Conservation (phyloP, 2,329 filamentous ascomycete species). For the Xylariaceae sp. region DNA sequence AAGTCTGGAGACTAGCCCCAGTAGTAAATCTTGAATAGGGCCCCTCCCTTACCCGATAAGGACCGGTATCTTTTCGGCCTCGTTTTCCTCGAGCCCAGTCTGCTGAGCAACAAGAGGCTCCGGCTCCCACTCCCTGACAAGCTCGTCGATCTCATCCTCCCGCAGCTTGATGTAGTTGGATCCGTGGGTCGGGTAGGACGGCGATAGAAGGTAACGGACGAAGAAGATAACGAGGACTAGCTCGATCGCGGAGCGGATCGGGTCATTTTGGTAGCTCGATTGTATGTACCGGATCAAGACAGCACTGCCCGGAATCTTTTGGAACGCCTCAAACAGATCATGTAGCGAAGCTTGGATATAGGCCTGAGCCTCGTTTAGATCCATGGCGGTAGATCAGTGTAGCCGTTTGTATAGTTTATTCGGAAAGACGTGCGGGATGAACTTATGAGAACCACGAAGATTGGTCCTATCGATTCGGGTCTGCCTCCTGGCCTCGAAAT, state of each 20-base stretch:
- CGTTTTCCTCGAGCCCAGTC: slow-evolving; percentile 69
- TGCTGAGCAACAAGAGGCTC: slow-evolving; percentile 78
- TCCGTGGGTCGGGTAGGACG: slow-evolving; percentile 86
- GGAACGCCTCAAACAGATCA: slow-evolving; percentile 61
- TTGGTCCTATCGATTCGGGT: no score
- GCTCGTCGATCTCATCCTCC: slow-evolving; percentile 94
- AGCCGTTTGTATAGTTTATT: neutral
- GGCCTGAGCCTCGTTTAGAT: slow-evolving; percentile 55
- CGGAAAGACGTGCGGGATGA: no score
- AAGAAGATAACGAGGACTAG: slow-evolving; percentile 92
- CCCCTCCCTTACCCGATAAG: slow-evolving; percentile 67
- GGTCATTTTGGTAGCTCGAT: slow-evolving; percentile 96
- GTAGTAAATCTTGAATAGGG: no score
- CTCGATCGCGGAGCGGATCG: slow-evolving; percentile 87
- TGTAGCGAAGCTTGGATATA: slow-evolving; percentile 48
- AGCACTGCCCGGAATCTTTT: slow-evolving; percentile 87
- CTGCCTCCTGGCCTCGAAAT: no score
- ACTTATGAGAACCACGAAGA: no score
- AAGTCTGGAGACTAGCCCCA: no score
- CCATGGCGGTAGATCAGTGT: slow-evolving; percentile 48
- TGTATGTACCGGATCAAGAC: slow-evolving; percentile 93
- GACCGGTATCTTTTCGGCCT: slow-evolving; percentile 79
- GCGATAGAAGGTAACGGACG: slow-evolving; percentile 84
- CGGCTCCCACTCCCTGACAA: slow-evolving; percentile 94
- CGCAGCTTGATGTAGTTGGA: slow-evolving; percentile 83